Evolutionary conservation across 768 basidiomycete genomes (phyloP).

Genomic region (Serendipita vermifera): DNA sequence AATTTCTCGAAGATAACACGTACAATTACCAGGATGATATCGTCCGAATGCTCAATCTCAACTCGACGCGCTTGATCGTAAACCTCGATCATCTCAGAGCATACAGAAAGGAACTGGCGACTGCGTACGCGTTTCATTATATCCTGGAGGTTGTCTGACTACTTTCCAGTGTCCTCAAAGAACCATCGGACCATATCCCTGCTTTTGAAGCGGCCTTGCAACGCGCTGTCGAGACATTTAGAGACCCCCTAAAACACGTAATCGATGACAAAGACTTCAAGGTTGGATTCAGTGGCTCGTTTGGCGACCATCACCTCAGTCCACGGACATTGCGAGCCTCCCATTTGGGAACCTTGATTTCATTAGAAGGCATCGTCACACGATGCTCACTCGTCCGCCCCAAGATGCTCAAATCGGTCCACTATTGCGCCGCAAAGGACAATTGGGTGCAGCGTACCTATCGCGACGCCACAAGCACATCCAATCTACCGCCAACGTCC

Average conservation of each 20-base stretch:
- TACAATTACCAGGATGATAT: conserved; percentile 83
- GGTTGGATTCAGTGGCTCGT: conserved; percentile 87
- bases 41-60: conserved; percentile 63
- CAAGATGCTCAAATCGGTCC: conserved; percentile 95
- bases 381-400: conserved; percentile 95
- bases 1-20: conserved; percentile 14
- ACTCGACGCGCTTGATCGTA: conserved; percentile 80
- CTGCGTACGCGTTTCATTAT: conserved; percentile 29
- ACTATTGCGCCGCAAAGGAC: conserved; percentile 81
- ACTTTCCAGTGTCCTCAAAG: conserved; percentile 59
- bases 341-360: conserved; percentile 93
- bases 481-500: conserved; percentile 73
- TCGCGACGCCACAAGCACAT: conserved; percentile 79
- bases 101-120: conserved; percentile 75
- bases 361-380: conserved; percentile 94
- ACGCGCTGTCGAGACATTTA: conserved; percentile 51
- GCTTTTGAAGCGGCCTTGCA: conserved; percentile 79
- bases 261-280: conserved; percentile 69
- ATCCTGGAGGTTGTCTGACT: neutral
- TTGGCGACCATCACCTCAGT: conserved; percentile 96
- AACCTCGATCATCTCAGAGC: conserved; percentile 94
- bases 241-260: conserved; percentile 70
- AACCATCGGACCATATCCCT: conserved; percentile 74
- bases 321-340: conserved; percentile 79
- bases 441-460: conserved; percentile 81